Evolutionary conservation across 306 rosid genomes (phyloP), one percentile per base, ranked within the genome.

Genomic region (Inga leiocalycina): DNA sequence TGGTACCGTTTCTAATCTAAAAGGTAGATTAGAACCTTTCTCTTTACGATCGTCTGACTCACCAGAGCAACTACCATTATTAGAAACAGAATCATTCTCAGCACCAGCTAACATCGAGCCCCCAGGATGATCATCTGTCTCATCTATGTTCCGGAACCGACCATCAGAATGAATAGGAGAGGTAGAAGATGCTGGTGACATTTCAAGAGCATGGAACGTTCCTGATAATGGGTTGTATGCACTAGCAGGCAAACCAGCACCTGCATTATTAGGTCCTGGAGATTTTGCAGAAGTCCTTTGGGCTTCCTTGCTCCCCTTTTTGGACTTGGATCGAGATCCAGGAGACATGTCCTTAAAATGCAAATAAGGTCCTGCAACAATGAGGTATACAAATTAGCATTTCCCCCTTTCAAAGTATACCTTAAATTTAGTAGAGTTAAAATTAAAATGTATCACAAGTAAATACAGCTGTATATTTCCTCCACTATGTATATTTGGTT

Each of bases 21-120:
- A 77, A 84, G 94, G 78, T 24, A 83, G 86, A 90, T 83, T 91
- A 78, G 90, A 85, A 64, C 83, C 69, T 88, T 88, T 93, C 17
- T 95, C 97, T 88, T 92, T 97, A 77, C 92, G 98, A 77, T 93
- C 98, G 83, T 94, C 99, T 1, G 99, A 97, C 89, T 97, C 99
- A 62, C 99, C 98, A 64, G 98, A 97, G 92, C 98, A 97, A 89
- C 99, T 97, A 82, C 91, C 99, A 81, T 90, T 97, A 69, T 94
- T 97, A 35, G 99, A 97, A 88, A 94, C 92, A 82, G 98, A 89
- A 91, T 97, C 99, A 88, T 90, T 92, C 91, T 97, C 99, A 65
- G 59, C 69, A 78, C 89, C 89, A 22, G 97, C 75, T 46, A 87
- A 88, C 70, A 80, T 78, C 4, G 89, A 88, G 82, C 86, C 90